phyloP scores from a whole-genome alignment of 164 flowering plant genomes.

The Piper longum region DNA sequence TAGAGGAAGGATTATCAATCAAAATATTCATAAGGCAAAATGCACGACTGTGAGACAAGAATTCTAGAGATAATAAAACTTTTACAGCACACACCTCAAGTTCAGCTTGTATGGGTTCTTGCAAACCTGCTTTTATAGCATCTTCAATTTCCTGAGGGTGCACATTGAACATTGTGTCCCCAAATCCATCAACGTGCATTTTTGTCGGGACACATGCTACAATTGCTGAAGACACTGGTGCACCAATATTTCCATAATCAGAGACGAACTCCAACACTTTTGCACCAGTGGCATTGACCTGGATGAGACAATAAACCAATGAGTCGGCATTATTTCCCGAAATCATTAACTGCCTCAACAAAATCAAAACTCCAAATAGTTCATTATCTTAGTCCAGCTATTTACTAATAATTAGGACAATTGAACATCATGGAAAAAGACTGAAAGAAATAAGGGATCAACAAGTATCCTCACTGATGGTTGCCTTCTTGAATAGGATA shows the following conservation, averaged over 20 bases:
- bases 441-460: too few species aligned
- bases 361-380: too few species aligned
- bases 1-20: too few species aligned
- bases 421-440: too few species aligned
- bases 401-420: too few species aligned
- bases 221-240: constrained; percentile 91
- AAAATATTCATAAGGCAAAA: background rate
- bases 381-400: too few species aligned
- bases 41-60: background rate
- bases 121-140: constrained; percentile 70
- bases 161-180: constrained; percentile 77
- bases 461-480: too few species aligned
- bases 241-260: constrained; percentile 76
- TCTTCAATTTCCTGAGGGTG: constrained; percentile 56
- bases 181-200: constrained; percentile 65
- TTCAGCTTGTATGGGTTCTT: constrained; percentile 78
- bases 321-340: too few species aligned
- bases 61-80: background rate
- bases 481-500: too few species aligned
- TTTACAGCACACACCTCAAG: constrained; percentile 51
- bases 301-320: background rate
- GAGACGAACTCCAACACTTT: constrained; percentile 75
- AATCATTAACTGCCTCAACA: background rate
- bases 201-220: constrained; percentile 96
- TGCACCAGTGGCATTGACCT: constrained; percentile 86